Conservation (phyloP, 179 eudicot genomes). For the Camellia oleifera region DNA sequence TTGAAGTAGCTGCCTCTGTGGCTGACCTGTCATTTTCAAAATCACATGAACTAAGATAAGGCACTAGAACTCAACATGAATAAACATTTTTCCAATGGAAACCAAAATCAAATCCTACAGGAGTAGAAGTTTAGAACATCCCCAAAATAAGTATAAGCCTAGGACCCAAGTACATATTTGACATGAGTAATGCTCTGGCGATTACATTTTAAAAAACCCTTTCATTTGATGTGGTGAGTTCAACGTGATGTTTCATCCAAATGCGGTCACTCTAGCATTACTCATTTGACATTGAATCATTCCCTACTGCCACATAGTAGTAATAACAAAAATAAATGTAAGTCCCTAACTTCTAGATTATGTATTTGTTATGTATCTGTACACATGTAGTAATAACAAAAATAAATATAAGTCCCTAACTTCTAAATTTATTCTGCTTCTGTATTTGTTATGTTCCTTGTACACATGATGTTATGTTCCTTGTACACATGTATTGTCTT, state of each 20-base stretch:
- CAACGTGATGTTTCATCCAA: too few relatives aligned
- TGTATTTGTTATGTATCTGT: background rate
- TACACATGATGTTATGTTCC: too few relatives aligned
- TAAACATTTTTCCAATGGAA: background rate
- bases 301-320: background rate
- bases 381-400: too few relatives aligned
- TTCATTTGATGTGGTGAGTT: too few relatives aligned
- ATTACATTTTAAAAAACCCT: too few relatives aligned
- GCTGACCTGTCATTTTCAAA: slow-evolving; percentile 63
- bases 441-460: too few relatives aligned
- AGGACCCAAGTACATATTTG: background rate
- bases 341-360: background rate
- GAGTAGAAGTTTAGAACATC: background rate
- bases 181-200: background rate
- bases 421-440: too few relatives aligned
- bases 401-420: too few relatives aligned
- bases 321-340: background rate
- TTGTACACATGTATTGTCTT: too few relatives aligned
- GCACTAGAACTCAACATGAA: background rate
- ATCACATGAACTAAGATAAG: background rate
- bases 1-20: slow-evolving; percentile 94
- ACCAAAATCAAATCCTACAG: background rate
- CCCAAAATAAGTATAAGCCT: background rate
- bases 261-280: too few relatives aligned
- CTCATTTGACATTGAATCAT: background rate